phyloP scores from a whole-genome alignment of 176 grass and related monocot genomes.

The Phyllostachys edulis region DNA sequence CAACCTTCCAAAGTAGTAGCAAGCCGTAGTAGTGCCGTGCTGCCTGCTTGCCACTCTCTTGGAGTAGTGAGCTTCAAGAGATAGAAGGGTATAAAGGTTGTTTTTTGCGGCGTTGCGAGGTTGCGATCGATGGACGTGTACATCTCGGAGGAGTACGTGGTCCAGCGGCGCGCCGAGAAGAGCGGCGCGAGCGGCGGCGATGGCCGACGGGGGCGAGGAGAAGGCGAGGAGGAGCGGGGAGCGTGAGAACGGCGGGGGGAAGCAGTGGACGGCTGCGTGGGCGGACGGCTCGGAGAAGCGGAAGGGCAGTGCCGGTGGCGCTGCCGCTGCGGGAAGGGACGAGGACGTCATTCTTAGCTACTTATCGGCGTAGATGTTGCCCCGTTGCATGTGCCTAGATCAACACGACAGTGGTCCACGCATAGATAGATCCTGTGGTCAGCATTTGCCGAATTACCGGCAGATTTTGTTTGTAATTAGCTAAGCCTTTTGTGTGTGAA shows the following conservation, averaged over 20 bases:
- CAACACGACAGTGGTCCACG: background rate
- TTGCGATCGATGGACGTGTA: constrained; percentile 80
- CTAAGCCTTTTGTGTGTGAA: background rate
- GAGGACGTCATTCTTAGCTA: constrained; percentile 30
- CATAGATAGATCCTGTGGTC: background rate
- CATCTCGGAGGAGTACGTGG: constrained; percentile 74
- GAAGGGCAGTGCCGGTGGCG: constrained; percentile 1
- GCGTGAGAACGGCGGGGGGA: background rate
- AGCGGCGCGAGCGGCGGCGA: constrained; percentile 13
- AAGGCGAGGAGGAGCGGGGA: background rate
- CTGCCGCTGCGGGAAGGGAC: background rate
- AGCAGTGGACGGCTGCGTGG: constrained; percentile 33
- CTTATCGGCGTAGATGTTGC: constrained; percentile 37
- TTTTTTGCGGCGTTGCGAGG: background rate
- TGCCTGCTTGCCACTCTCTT: background rate
- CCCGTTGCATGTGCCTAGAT: background rate
- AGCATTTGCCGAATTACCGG: background rate
- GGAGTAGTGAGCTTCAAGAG: background rate
- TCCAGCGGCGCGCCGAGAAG: constrained; percentile 57
- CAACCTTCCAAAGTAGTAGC: background rate
- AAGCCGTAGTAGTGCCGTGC: background rate
- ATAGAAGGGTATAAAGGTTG: background rate
- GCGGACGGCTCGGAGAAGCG: background rate
- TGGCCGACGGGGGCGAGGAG: background rate
- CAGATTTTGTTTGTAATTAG: constrained; percentile 6